Evolutionary conservation across 176 grass and related monocot genomes (phyloP).

Genomic region (Ananas comosus): DNA sequence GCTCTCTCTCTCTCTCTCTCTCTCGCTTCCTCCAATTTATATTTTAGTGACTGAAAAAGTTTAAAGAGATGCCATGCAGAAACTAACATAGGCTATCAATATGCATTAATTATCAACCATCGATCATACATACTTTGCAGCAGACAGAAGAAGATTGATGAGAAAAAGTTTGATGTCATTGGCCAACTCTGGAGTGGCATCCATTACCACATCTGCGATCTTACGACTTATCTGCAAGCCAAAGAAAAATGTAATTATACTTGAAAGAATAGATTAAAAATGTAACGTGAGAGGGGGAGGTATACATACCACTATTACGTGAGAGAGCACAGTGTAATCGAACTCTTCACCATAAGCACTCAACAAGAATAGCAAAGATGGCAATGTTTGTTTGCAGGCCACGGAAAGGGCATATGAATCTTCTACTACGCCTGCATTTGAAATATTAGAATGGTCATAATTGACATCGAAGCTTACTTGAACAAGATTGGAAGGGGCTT

Average conservation of each 20-base stretch:
- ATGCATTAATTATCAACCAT: not conserved
- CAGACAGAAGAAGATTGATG: conserved; percentile 52
- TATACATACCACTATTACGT: conserved; percentile 50
- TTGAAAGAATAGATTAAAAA: not conserved
- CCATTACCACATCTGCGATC: conserved; percentile 49
- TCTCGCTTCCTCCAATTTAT: too few relatives aligned
- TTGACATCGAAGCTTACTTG: not conserved
- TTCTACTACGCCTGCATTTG: conserved; percentile 61
- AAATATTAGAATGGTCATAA: conserved; percentile 13
- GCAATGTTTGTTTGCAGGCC: conserved; percentile 53
- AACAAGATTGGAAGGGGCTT: not conserved
- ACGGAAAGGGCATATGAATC: conserved; percentile 65
- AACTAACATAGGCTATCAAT: not conserved
- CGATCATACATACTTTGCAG: conserved; percentile 56
- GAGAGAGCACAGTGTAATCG: conserved; percentile 78
- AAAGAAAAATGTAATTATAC: conserved; percentile 8
- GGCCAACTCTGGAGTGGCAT: conserved; percentile 58
- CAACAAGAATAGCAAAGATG: conserved; percentile 59
- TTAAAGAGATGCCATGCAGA: conserved; percentile 19
- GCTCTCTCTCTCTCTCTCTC: too few relatives aligned
- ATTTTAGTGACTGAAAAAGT: conserved; percentile 8
- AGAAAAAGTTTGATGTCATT: conserved; percentile 58
- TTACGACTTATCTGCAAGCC: conserved; percentile 40
- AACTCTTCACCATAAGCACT: conserved; percentile 41
- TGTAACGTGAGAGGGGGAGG: conserved; percentile 4